Evolutionary conservation across 495 filamentous ascomycete genomes (phyloP), one percentile per base, ranked within the genome.

Genomic region (Astrothelium macrocarpum): DNA sequence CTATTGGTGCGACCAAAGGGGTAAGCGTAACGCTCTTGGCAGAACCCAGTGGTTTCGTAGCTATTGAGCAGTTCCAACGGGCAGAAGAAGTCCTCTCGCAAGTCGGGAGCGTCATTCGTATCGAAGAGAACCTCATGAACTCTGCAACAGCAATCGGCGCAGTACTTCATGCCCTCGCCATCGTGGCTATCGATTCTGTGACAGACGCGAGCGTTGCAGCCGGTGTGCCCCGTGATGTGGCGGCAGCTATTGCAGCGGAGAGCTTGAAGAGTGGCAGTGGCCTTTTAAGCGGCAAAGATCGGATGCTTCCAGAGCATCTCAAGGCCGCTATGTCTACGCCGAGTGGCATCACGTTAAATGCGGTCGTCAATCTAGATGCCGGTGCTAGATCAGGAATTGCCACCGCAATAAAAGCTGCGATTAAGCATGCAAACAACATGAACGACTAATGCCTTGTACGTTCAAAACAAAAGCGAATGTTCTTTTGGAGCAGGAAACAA

Each of bases 301-400:
- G 53, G 5, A 63, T 63, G 61, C 32, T 53, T 18, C 42, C 61
- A 18, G 61, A 63, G 29, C 42, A 63, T 46, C 61, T 63, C 28
- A 63, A 63, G 61, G 39, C 61, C 20, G 61, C 61, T 5, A 32
- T 63, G 42, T 63, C 61, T n/a, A 63, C 61, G 45, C 61, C 61
- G 20, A 34, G 53, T 32, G 61, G 61, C 2, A 63, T 63, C 39
- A 63, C 61, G 32, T 12, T 63, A 34, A 63, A 63, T 39, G 42
- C 61, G 3, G 61, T 63, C 12, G 61, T 53, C 32, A 31, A 63
- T 32, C 61, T 63, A 0, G 61, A 63, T n/a, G 61, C 9, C 32
- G 45, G 61, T 16, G 43, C 61, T 18, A 46, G 61, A 20, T 31
- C 32, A 20, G 61, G 43, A 20, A 45, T 63, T 25, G 42, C 32